Conservation (phyloP, 1,284 basidiomycete genomes). For the Pseudozyma hubeiensis region DNA sequence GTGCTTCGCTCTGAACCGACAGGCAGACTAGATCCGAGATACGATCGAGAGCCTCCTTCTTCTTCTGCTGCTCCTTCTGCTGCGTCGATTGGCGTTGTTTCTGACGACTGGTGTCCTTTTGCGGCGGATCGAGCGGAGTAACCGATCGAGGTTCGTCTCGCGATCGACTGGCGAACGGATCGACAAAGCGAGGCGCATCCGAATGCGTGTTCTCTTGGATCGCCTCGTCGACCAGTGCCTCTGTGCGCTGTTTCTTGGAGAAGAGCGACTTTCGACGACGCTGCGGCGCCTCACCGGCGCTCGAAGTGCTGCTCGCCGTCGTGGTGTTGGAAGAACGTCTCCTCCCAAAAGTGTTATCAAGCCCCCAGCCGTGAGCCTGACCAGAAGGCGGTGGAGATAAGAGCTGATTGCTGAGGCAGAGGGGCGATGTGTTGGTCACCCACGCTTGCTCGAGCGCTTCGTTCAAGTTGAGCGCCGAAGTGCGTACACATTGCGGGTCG, state of each 20-base stretch:
- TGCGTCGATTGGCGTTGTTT: conserved; percentile 15
- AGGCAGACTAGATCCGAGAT: conserved; percentile 35
- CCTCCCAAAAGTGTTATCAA: conserved; percentile 18
- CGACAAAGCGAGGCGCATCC: conserved; percentile 8
- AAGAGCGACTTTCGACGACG: conserved; percentile 35
- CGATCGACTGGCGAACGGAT: conserved; percentile 18
- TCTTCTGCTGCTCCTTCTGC: conserved; percentile 18
- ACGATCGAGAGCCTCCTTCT: conserved; percentile 30
- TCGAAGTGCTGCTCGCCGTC: conserved; percentile 18
- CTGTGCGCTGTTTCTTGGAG: conserved; percentile 22
- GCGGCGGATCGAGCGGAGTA: not conserved
- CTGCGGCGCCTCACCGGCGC: conserved; percentile 16
- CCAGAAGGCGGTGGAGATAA: conserved; percentile 13
- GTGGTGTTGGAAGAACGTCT: conserved; percentile 36
- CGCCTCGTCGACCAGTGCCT: conserved; percentile 3
- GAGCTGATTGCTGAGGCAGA: conserved; percentile 31
- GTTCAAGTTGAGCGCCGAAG: conserved; percentile 29
- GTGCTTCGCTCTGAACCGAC: conserved; percentile 22
- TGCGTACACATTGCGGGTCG: conserved; percentile 1
- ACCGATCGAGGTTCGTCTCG: not conserved
- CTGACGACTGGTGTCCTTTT: not conserved
- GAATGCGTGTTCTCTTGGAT: not conserved
- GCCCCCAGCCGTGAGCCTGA: not conserved
- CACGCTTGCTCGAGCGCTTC: conserved; percentile 31
- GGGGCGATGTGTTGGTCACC: conserved; percentile 13